Conservation (phyloP, 208 protist species). For the Crithidia sp. region DNA sequence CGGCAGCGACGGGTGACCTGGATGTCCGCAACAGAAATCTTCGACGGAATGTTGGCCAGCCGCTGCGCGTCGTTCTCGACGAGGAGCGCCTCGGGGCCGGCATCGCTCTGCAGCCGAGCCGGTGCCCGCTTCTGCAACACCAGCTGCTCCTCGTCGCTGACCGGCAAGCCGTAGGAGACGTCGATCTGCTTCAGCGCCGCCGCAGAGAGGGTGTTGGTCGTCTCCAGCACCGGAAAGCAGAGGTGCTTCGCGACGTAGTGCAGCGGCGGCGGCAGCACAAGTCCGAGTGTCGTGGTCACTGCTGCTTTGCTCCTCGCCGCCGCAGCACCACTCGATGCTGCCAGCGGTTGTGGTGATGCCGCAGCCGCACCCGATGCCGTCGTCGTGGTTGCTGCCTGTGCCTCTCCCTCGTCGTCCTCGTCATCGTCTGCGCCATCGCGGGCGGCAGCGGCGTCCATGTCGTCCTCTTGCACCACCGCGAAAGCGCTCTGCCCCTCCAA, state of each 20-base stretch:
- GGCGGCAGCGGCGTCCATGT: conserved; percentile 20
- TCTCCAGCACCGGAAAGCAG: conserved; percentile 77
- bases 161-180: conserved; percentile 79
- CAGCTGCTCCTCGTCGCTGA: conserved; percentile 76
- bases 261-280: conserved; percentile 72
- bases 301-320: conserved; percentile 1
- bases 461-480: conserved; percentile 47
- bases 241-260: conserved; percentile 69
- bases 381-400: background rate
- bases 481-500: conserved; percentile 47
- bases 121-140: conserved; percentile 72
- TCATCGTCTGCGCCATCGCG: conserved; percentile 40
- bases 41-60: conserved; percentile 87
- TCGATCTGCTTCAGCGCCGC: conserved; percentile 55
- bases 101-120: conserved; percentile 54
- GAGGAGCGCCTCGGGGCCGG: conserved; percentile 59
- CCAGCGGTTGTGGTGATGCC: background rate
- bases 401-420: conserved; percentile 18
- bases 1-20: conserved; percentile 47
- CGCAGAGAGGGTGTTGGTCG: conserved; percentile 43
- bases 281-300: conserved; percentile 41
- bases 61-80: conserved; percentile 83
- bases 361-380: background rate
- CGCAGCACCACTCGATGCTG: background rate
- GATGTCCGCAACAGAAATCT: conserved; percentile 44